Evolutionary conservation across 2,329 filamentous ascomycete genomes (phyloP).

Genomic region (Akanthomyces muscarius): DNA sequence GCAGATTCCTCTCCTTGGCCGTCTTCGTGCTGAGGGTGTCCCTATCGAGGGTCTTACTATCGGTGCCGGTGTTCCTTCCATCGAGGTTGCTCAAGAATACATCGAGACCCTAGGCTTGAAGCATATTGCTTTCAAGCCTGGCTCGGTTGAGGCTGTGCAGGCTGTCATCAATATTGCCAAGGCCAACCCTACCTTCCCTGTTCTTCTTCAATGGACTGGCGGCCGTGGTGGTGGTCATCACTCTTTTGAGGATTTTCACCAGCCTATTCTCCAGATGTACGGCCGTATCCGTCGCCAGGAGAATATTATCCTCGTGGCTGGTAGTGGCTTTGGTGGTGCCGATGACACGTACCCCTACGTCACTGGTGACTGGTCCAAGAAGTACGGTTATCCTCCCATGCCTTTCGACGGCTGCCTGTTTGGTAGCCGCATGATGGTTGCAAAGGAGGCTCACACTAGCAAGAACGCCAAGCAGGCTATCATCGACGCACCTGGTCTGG

Average conservation of each 20-base stretch:
- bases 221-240: constrained; percentile 92
- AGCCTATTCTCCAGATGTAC: constrained; percentile 89
- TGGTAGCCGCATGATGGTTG: constrained; percentile 90
- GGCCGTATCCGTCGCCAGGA: constrained; percentile 76
- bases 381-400: constrained; percentile 86
- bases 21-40: constrained; percentile 77
- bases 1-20: constrained; percentile 82
- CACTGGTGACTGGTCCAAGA: constrained; percentile 82
- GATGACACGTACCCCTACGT: constrained; percentile 92
- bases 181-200: constrained; percentile 90
- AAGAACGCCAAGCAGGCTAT: constrained; percentile 86
- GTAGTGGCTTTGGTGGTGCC: constrained; percentile 85
- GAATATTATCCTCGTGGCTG: constrained; percentile 85
- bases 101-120: constrained; percentile 89
- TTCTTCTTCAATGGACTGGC: constrained; percentile 92
- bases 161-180: constrained; percentile 88
- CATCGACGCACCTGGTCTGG: constrained; percentile 76
- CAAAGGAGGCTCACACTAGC: constrained; percentile 87
- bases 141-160: constrained; percentile 83
- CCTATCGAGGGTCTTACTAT: constrained; percentile 91
- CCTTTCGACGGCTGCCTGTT: constrained; percentile 90
- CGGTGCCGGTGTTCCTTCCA: constrained; percentile 87
- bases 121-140: constrained; percentile 92
- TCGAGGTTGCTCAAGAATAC: constrained; percentile 90
- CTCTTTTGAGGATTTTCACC: constrained; percentile 93